phyloP scores from a whole-genome alignment of 179 eudicot species.

The Corrigiola litoralis region DNA sequence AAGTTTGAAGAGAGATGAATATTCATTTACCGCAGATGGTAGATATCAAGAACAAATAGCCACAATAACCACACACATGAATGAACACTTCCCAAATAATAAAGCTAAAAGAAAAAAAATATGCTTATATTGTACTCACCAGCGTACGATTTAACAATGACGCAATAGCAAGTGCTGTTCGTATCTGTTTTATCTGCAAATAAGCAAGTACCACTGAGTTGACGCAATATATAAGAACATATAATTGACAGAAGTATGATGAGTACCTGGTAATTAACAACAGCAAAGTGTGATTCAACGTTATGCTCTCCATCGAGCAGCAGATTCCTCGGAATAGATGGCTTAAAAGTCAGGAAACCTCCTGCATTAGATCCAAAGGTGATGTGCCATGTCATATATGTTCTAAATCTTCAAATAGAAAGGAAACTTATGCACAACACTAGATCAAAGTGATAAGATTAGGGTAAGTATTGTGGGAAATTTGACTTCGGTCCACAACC shows the following conservation, averaged over 20 bases:
- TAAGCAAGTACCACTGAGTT: slow-evolving; percentile 5
- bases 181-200: slow-evolving; percentile 85
- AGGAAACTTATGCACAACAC: background rate
- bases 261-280: slow-evolving; percentile 76
- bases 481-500: background rate
- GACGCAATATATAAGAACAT: background rate
- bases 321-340: slow-evolving; percentile 74
- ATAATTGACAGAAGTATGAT: slow-evolving; percentile 1
- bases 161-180: slow-evolving; percentile 93
- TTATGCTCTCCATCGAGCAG: slow-evolving; percentile 76
- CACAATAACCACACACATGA: background rate
- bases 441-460: background rate
- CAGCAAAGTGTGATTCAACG: slow-evolving; percentile 74
- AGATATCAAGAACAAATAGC: background rate
- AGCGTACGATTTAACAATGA: slow-evolving; percentile 74
- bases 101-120: slow-evolving; percentile 2
- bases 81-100: too few species aligned
- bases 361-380: slow-evolving; percentile 47
- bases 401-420: slow-evolving; percentile 3
- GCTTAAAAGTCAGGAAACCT: slow-evolving; percentile 82
- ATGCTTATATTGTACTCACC: slow-evolving; percentile 46
- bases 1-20: too few species aligned
- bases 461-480: background rate
- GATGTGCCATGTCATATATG: background rate
- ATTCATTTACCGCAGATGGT: background rate